Evolutionary conservation across 805 yeast species (phyloP), one percentile per base, ranked within the genome.

Genomic region (Ogataea ramenticola): DNA sequence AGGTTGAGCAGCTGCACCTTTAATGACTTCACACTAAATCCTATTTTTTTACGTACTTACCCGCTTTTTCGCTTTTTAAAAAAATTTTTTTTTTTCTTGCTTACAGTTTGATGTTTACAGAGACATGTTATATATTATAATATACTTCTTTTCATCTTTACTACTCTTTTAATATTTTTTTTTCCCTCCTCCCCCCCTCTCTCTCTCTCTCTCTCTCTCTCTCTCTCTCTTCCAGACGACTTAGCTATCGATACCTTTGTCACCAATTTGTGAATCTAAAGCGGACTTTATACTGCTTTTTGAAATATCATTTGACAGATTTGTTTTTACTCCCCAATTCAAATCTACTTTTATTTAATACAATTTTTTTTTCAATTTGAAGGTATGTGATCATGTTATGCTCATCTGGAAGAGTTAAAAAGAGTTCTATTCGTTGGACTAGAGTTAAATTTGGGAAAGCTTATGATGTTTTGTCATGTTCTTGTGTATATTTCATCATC

Each of bases 161-260:
- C 42, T 46, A 48, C 46, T 30, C 43, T 46, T 49, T 48, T 52
- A 42, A 45, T 46, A 39, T 39, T 42, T 49, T 46, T 46, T 47
- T 45, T 41, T n/a, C 21, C 21, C 16, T 31, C 37, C n/a, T 47
- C 50, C 44, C 49, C 50, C 42, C 36, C 51, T 50, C 55, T 55
- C 51, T 49, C 54, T 57, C 55, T 50, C 53, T 49, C 56, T 52
- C 53, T 52, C 57, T 56, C 62, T 56, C 61, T 57, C 63, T 57
- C 63, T 58, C 64, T 64, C 69, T 68, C 67, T 59, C 63, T 57
- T 51, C 62, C 69, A 65, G 66, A 65, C 61, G 52, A 61, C 62
- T 55, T 46, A 46, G 43, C 50, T 52, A 44, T 45, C 48, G 36
- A 38, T 40, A 39, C 41, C 41, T 30, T 21, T 31, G 36, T 43